Base-by-base conservation (phyloP, 1,139 yeast species). In the Blastobotrys proliferans region DNA sequence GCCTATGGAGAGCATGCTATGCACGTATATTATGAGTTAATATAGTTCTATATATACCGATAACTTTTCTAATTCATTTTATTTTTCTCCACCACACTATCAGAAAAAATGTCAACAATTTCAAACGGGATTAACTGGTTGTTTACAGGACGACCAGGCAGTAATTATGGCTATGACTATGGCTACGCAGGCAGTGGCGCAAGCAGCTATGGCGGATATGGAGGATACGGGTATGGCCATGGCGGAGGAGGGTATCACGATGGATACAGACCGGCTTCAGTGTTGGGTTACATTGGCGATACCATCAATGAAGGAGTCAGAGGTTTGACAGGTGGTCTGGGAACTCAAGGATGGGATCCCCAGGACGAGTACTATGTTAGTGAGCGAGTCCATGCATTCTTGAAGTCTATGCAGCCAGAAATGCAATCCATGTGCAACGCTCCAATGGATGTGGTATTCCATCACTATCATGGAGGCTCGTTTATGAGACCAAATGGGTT, bases 101-200 rank as follows among this genome's bases (percentile, higher is more conserved):
- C n/a, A n/a, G n/a, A n/a, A n/a, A n/a, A n/a, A n/a, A n/a, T n/a
- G n/a, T n/a, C n/a, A n/a, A n/a, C n/a, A n/a, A n/a, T 38, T 3
- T n/a, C 42, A 4, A 37, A 38, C 31, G 42, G 42, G 9, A 38
- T 38, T 9, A 38, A 38, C 29, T 38, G 42, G 42, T 27, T 38
- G n/a, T 14, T 38, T 3, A 25, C 37, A 3, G 37, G 42, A 10
- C n/a, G 14, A 4, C 34, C 40, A 24, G 38, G 17, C 13, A 31
- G 38, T 8, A n/a, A 26, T 22, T 11, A 29, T 14, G 8, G 21
- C 18, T n/a, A 22, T 22, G 9, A 22, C 26, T 22, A 22, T 22
- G 26, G 26, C 9, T 8, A 8, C 9, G 26, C 9, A 22, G 26
- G 26, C 34, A 17, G 11, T 6, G 32, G 18, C 17, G 10, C n/a